Conservation (phyloP, 1,284 basidiomycete genomes). For the Xerocomus nothofagi region DNA sequence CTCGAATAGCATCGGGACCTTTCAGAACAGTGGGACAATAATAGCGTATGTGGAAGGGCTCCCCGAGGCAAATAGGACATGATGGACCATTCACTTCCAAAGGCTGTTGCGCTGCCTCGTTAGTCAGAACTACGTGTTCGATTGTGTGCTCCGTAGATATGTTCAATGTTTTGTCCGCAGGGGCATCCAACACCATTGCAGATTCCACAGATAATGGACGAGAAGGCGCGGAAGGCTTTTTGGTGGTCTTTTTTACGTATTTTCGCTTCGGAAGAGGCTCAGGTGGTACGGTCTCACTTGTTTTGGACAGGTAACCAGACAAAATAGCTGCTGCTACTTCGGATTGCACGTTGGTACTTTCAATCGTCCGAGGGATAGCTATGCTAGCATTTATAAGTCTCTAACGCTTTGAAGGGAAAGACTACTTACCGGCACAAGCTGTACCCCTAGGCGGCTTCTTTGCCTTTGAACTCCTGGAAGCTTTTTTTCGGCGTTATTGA, state of each 20-base stretch:
- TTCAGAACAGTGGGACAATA: slow-evolving; percentile 43
- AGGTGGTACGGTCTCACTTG: slow-evolving; percentile 4
- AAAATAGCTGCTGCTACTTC: slow-evolving; percentile 30
- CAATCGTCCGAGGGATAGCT: slow-evolving; percentile 29
- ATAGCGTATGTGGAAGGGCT: slow-evolving; percentile 40
- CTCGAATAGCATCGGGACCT: slow-evolving; percentile 40
- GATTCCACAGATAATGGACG: background rate
- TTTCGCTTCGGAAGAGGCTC: slow-evolving; percentile 12
- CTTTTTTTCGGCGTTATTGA: slow-evolving; percentile 20
- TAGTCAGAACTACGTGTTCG: background rate
- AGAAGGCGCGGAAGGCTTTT: slow-evolving; percentile 6
- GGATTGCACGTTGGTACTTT: slow-evolving; percentile 14
- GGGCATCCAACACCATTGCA: background rate
- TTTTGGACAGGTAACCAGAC: background rate
- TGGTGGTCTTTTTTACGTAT: slow-evolving; percentile 9
- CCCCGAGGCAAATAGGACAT: slow-evolving; percentile 43
- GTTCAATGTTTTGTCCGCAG: slow-evolving; percentile 3
- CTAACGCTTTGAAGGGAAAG: slow-evolving; percentile 5
- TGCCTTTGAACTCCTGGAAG: background rate
- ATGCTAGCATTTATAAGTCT: slow-evolving; percentile 27
- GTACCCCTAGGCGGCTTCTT: background rate
- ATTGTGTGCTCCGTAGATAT: background rate
- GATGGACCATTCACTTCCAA: slow-evolving; percentile 7
- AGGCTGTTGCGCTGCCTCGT: background rate
- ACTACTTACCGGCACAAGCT: slow-evolving; percentile 26